A percentile compares a stretch with the other conserved stretches of the same genome.
Evolutionary conservation across 1,284 basidiomycete genomes (phyloP).

Genomic region (Ceratobasidium papillatum): DNA sequence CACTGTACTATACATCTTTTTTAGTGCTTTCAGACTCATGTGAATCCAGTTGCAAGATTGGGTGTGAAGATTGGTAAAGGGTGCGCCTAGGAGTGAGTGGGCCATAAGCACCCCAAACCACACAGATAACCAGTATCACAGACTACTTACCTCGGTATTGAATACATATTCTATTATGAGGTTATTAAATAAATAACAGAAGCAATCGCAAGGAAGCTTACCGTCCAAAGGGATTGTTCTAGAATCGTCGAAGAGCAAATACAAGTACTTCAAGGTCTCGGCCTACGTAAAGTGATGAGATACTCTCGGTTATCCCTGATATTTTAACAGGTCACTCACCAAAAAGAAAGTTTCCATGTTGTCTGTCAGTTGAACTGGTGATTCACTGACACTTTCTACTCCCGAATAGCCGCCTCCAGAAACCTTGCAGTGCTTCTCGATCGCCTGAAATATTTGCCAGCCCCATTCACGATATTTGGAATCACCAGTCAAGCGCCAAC

Average conservation of each 20-base stretch:
- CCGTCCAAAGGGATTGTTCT: slow-evolving; percentile 75
- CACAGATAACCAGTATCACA: not conserved
- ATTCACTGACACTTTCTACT: slow-evolving; percentile 82
- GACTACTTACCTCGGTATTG: slow-evolving; percentile 81
- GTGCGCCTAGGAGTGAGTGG: slow-evolving; percentile 60
- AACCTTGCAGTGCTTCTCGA: slow-evolving; percentile 82
- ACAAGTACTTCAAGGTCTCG: slow-evolving; percentile 96
- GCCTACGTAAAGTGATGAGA: slow-evolving; percentile 59
- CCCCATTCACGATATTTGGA: slow-evolving; percentile 82
- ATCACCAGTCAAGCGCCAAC: slow-evolving; percentile 83
- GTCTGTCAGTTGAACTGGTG: slow-evolving; percentile 75
- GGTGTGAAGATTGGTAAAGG: slow-evolving; percentile 72
- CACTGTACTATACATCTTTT: not conserved
- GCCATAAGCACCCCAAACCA: not conserved
- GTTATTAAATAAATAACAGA: not conserved
- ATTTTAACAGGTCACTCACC: slow-evolving; percentile 55
- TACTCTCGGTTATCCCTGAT: not conserved
- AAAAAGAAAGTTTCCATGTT: slow-evolving; percentile 97
- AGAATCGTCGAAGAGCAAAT: slow-evolving; percentile 84
- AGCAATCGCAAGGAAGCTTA: slow-evolving; percentile 53
- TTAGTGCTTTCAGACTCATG: slow-evolving; percentile 48
- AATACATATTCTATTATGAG: slow-evolving; percentile 84
- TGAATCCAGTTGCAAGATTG: slow-evolving; percentile 62
- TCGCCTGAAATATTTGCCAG: slow-evolving; percentile 91
- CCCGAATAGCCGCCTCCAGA: slow-evolving; percentile 83